Conservation (phyloP, 192 early-diverging fungal genomes). For the Jimgerdemannia flammicorona region DNA sequence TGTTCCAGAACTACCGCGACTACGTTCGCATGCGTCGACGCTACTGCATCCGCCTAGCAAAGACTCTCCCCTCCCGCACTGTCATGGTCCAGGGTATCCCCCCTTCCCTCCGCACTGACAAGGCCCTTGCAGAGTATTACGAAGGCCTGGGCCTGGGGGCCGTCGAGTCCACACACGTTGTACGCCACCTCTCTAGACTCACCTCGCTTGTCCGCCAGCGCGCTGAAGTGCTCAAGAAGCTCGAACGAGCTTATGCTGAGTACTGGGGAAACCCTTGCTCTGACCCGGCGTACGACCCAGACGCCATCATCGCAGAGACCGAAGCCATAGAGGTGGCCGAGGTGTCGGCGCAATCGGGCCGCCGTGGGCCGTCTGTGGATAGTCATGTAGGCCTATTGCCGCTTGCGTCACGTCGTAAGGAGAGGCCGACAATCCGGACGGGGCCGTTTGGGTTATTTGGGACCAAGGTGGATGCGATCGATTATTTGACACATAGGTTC, state of each 20-base stretch:
- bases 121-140: conserved; percentile 62
- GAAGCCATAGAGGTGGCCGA: conserved; percentile 10
- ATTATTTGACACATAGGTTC: conserved; percentile 54
- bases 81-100: conserved; percentile 72
- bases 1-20: conserved; percentile 47
- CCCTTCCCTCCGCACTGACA: conserved; percentile 45
- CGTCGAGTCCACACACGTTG: conserved; percentile 64
- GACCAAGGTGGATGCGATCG: conserved; percentile 64
- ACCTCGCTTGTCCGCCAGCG: conserved; percentile 52
- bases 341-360: not conserved
- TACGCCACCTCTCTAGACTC: conserved; percentile 51
- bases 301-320: conserved; percentile 31
- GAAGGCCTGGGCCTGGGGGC: conserved; percentile 52
- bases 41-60: conserved; percentile 34
- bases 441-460: conserved; percentile 47
- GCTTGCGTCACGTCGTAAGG: conserved; percentile 9
- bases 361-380: conserved; percentile 3
- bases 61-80: conserved; percentile 50
- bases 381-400: not conserved
- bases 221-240: conserved; percentile 40
- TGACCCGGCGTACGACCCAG: conserved; percentile 60
- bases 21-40: conserved; percentile 43
- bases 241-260: conserved; percentile 53
- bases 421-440: conserved; percentile 36
- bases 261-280: conserved; percentile 70